Percentiles rank a stretch among this genome's conserved stretches.
phyloP scores from a whole-genome alignment of 1,284 basidiomycete species.

The Schizopora paradoxa region DNA sequence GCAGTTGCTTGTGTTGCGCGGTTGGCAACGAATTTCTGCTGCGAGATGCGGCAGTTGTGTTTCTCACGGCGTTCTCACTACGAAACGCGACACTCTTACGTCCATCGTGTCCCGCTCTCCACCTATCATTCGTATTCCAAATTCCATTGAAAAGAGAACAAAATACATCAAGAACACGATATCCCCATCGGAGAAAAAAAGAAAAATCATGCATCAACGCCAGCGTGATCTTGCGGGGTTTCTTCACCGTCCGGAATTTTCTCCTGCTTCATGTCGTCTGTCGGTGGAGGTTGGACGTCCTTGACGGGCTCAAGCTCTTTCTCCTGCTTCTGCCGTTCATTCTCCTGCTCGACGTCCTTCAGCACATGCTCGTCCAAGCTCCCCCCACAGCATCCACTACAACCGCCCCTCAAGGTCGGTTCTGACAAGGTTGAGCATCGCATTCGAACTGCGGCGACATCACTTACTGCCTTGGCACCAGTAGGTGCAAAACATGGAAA shows the following conservation, averaged over 20 bases:
- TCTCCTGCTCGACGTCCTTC: constrained; percentile 14
- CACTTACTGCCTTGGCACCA: background rate
- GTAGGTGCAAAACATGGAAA: background rate
- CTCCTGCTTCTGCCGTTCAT: background rate
- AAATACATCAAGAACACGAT: no score
- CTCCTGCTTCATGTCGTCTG: background rate
- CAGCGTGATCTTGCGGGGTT: background rate
- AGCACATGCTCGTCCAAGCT: constrained; percentile 6
- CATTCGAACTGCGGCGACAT: background rate
- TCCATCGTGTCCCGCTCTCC: no score
- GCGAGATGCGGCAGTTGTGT: constrained; percentile 6
- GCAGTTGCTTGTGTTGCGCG: background rate
- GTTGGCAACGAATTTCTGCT: background rate
- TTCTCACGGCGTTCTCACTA: constrained; percentile 7
- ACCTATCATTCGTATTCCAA: no score
- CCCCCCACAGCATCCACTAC: constrained; percentile 5
- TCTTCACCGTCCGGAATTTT: background rate
- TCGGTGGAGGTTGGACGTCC: background rate
- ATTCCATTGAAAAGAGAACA: no score
- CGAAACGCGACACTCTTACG: background rate
- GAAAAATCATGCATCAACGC: background rate
- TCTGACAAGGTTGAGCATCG: background rate
- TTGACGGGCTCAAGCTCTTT: constrained; percentile 4
- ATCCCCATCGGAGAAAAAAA: no score
- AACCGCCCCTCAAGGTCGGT: background rate